These are phyloP conservation scores for Corrigiola litoralis DNA, from an alignment of 179 eudicot species.

Conservation along the genomic window DNA sequence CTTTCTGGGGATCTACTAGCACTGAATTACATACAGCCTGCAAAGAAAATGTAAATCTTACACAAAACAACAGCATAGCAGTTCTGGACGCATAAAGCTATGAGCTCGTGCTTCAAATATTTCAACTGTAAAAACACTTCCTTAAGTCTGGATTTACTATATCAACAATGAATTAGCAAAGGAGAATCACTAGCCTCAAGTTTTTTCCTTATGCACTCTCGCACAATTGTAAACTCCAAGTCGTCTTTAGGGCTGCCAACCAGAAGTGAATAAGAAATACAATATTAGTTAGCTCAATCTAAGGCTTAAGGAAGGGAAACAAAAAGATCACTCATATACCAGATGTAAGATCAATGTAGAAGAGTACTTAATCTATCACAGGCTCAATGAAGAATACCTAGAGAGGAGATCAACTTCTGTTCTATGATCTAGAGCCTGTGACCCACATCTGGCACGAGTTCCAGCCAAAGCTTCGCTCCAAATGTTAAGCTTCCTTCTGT, in stretches of 20 bases:
- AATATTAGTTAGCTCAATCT: constrained; percentile 8
- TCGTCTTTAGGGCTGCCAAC: constrained; percentile 68
- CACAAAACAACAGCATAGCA: neutral
- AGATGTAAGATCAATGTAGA: neutral
- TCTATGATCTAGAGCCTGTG: constrained; percentile 56
- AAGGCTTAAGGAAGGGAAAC: neutral
- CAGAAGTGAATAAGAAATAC: constrained; percentile 5
- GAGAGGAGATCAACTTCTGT: constrained; percentile 80
- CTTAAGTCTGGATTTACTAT: neutral
- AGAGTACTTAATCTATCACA: neutral
- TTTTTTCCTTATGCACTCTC: constrained; percentile 74
- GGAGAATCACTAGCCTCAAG: constrained; percentile 57
- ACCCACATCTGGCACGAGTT: constrained; percentile 80
- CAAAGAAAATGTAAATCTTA: neutral
- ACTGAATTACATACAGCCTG: constrained; percentile 73
- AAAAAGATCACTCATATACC: neutral
- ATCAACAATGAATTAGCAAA: neutral
- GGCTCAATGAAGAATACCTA: constrained; percentile 41
- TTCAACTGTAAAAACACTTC: neutral
- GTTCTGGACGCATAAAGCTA: neutral
- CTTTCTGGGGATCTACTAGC: constrained; percentile 68
- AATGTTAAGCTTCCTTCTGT: constrained; percentile 56
- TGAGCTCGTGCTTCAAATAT: neutral
- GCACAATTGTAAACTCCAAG: constrained; percentile 83
- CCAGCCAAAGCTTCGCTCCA: constrained; percentile 94